Base-by-base conservation (phyloP, 2,329 filamentous ascomycete genomes). In the Pseudocercospora fijiensis region DNA sequence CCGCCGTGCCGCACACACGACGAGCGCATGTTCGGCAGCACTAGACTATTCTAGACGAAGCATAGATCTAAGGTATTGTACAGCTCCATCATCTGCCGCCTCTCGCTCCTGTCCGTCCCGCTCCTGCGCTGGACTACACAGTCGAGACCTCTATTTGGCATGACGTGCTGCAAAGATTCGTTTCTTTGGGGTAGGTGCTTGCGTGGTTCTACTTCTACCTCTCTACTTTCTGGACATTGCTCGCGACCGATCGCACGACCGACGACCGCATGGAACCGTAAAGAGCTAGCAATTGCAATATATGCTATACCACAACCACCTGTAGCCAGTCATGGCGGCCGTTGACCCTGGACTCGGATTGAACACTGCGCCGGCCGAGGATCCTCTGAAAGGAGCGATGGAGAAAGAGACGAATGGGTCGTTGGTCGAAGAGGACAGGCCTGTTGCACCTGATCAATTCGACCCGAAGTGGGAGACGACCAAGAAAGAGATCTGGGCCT, bases 361-460 rank as follows among this genome's bases (percentile, higher is more conserved):
- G 26, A 57, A 68, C 41, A 66, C 65, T 43, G 74, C 73, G 13
- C 47, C 63, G 11, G 74, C 71, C 47, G 73, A 74, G 57, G 75
- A 77, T 53, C 70, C 73, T 1, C 63, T 64, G 18, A 73, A 75
- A 67, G 74, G 73, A 53, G 66, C 67, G 37, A 61, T 72, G 4
- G 63, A 71, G 13, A 65, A 69, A 53, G 56, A 67, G 26, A 27
- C 49, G 4, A 57, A 69, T 11, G 70, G 71, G 22, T 68, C 65
- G 3, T 56, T 66, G 26, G 51, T 72, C 4, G 67, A 71, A 45
- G 68, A 73, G 41, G 74, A 82, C 18, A 77, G 74, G 37, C 80
- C 80, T 4, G 74, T 82, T 18, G 82, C 82, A 20, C 83, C 83
- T 1, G 83, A 85, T 68, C 82, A 85, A 68, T 83, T 85, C 68